Conservation (phyloP, 2,329 filamentous ascomycete genomes). For the Hymenoscyphus occultus region DNA sequence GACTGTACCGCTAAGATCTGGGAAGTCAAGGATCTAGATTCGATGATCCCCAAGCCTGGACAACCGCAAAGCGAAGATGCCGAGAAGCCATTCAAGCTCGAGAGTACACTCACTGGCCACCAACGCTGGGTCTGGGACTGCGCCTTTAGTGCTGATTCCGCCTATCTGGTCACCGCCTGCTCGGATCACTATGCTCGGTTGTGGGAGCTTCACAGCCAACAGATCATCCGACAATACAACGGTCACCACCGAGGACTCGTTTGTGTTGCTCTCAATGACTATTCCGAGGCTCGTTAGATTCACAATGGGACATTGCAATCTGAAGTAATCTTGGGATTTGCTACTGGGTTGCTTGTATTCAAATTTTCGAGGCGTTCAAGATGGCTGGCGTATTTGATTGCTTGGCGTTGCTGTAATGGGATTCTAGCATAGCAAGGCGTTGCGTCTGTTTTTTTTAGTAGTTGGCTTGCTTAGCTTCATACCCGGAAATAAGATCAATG, state of each 20-base stretch:
- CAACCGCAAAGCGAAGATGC: slow-evolving; percentile 40
- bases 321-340: too few relatives aligned
- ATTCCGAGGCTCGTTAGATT: slow-evolving; percentile 36
- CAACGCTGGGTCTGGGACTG: slow-evolving; percentile 81
- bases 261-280: slow-evolving; percentile 70
- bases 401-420: background rate
- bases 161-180: slow-evolving; percentile 72
- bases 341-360: too few relatives aligned
- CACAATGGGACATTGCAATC: background rate
- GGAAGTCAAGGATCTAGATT: slow-evolving; percentile 74
- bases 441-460: background rate
- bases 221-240: slow-evolving; percentile 72
- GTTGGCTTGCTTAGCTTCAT: background rate
- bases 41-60: slow-evolving; percentile 37
- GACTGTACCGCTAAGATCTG: slow-evolving; percentile 91
- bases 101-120: slow-evolving; percentile 68
- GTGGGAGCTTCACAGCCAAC: slow-evolving; percentile 68
- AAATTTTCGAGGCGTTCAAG: background rate
- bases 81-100: slow-evolving; percentile 56
- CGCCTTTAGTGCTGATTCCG: slow-evolving; percentile 70
- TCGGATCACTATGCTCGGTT: slow-evolving; percentile 71
- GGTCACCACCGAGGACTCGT: slow-evolving; percentile 68
- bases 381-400: background rate
- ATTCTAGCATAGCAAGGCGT: background rate
- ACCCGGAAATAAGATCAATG: background rate